Evolutionary conservation across 106 monocot genomes (phyloP), one percentile per base, ranked within the genome.

Genomic region (Dendrobium officinale): DNA sequence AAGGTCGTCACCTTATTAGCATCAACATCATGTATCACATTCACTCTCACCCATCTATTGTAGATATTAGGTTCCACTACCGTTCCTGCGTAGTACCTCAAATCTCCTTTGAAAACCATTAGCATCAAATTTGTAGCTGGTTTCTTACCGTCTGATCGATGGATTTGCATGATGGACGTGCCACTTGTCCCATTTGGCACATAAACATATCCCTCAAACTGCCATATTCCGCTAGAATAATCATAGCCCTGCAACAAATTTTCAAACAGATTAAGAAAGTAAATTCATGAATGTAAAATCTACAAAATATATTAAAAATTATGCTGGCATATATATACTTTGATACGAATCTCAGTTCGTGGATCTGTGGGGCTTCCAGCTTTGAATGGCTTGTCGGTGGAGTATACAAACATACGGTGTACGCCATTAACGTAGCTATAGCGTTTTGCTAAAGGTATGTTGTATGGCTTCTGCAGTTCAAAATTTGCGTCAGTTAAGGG

Each of bases 311-410:
- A 15, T 51, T 51, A 51, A 51, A 51, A 15, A 75, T 75, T 4
- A 44, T 10, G n/a, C 20, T 6, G 6, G 18, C 0, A 0, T 27
- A 27, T 26, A 44, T 75, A 22, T 75, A 87, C 87, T 10, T 4
- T 67, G 17, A 87, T 79, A 37, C 74, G 87, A 15, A 84, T 82
- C 81, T 87, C 87, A 1, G 87, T 81, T 27, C 84, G 87, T 1
- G 87, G 84, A 24, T 68, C 78, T 33, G 87, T 87, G 4, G 54
- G 73, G 20, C 73, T 84, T 0, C 8, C n/a, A 0, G 40, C 6
- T 26, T 67, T 8, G 66, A 78, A 66, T 3, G 87, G 81, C 75
- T 84, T 68, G 81, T 87, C 84, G 42, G 29, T 45, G 64, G 59
- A 74, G 49, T 68, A 79, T 6, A 87, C 84, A 84, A 84, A 79